phyloP scores from a whole-genome alignment of 495 filamentous ascomycete species.

The Aspergillus nidulans region DNA sequence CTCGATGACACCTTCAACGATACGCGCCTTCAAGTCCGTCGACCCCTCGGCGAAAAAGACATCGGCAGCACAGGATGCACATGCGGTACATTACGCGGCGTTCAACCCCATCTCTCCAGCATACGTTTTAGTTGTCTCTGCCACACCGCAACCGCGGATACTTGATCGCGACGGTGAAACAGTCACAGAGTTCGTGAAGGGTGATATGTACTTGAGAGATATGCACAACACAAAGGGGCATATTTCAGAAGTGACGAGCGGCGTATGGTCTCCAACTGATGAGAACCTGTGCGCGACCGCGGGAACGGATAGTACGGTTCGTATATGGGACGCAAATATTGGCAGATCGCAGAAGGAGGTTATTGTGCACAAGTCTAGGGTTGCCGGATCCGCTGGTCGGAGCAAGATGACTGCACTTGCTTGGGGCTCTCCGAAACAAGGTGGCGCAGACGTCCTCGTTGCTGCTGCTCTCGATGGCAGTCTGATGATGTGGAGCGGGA shows the following conservation, averaged over 20 bases:
- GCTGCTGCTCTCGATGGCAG: conserved; percentile 87
- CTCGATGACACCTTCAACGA: conserved; percentile 89
- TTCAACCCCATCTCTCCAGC: conserved; percentile 83
- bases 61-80: conserved; percentile 71
- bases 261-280: conserved; percentile 83
- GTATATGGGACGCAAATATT: conserved; percentile 94
- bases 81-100: conserved; percentile 76
- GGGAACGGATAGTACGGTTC: conserved; percentile 85
- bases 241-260: conserved; percentile 80
- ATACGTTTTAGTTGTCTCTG: conserved; percentile 79
- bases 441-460: conserved; percentile 73
- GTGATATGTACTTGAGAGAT: conserved; percentile 96
- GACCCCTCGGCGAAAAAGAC: conserved; percentile 77
- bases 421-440: conserved; percentile 77
- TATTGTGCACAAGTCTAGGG: conserved; percentile 88
- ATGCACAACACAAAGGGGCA: conserved; percentile 97
- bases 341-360: conserved; percentile 85
- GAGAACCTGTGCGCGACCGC: conserved; percentile 80
- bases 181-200: conserved; percentile 84
- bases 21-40: conserved; percentile 87
- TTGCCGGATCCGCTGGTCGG: conserved; percentile 78
- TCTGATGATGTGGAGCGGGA: conserved; percentile 85
- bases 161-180: conserved; percentile 83
- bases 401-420: conserved; percentile 89
- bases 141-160: conserved; percentile 83